A percentile compares a stretch with the other conserved stretches of the same genome.
Conservation (phyloP, 371 early-diverging fungal species). For the Encephalitozoon intestinalis region DNA sequence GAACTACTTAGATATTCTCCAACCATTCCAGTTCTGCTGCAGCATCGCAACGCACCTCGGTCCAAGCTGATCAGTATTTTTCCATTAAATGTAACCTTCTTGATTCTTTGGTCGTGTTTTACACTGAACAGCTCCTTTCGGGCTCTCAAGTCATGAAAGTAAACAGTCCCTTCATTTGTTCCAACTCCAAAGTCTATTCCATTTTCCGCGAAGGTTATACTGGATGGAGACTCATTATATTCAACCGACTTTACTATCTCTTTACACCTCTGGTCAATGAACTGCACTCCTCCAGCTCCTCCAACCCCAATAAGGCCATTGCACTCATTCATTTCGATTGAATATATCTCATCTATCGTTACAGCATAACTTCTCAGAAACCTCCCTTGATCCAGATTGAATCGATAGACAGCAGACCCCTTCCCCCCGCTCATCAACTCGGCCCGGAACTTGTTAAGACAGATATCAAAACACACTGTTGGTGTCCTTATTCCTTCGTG, state of each 20-base stretch:
- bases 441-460: slow-evolving; percentile 76
- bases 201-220: slow-evolving; percentile 69
- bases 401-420: slow-evolving; percentile 72
- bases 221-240: slow-evolving; percentile 63
- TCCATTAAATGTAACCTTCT: slow-evolving; percentile 71
- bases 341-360: slow-evolving; percentile 63
- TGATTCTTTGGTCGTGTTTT: slow-evolving; percentile 88
- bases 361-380: slow-evolving; percentile 69
- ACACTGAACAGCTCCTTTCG: slow-evolving; percentile 78
- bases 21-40: slow-evolving; percentile 74
- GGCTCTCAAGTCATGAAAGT: slow-evolving; percentile 82
- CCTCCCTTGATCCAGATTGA: slow-evolving; percentile 84
- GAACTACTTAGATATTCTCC: slow-evolving; percentile 77
- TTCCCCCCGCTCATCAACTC: slow-evolving; percentile 77
- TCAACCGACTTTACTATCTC: slow-evolving; percentile 57
- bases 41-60: slow-evolving; percentile 77
- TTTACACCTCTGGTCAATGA: slow-evolving; percentile 50
- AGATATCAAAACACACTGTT: slow-evolving; percentile 60
- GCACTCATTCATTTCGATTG: slow-evolving; percentile 70
- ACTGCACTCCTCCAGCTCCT: slow-evolving; percentile 68
- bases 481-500: slow-evolving; percentile 88
- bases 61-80: slow-evolving; percentile 76
- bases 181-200: slow-evolving; percentile 80
- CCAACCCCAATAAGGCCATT: slow-evolving; percentile 82
- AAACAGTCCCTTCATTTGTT: slow-evolving; percentile 75